Base-by-base conservation (phyloP, 1,284 basidiomycete genomes). In the Pterulicium gracile region DNA sequence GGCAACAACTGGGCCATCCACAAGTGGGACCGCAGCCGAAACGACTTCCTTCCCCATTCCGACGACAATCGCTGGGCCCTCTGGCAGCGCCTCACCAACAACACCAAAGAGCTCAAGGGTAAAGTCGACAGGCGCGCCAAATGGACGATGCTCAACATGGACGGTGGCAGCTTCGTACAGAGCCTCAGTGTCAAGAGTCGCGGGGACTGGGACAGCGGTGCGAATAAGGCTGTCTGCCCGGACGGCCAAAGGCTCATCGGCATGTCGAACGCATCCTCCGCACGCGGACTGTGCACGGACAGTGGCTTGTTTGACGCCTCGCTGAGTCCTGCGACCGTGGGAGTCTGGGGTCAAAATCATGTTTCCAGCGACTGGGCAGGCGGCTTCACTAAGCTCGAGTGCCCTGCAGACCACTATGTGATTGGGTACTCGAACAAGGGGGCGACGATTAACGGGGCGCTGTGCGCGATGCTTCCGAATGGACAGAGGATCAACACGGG, bases 141-240 rank as follows among this genome's bases (percentile, higher is more conserved):
- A 19, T 41, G 39, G 39, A 10, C 7, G 10, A 41, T 41, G 39
- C 39, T 41, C 39, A 41, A 41, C 39, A 41, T 41, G 39, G 39
- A 41, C 39, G 18, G 19, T 17, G 18, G 10, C 13, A 17, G 18
- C 39, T 41, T 10, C 39, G 19, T 41, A 10, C 39, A 41, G 39
- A 15, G n/a, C 19, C 7, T 41, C 13, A 41, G 10, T 10, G n/a
- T 15, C 7, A n/a, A 17, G 19, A 20, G 10, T 10, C 10, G 27
- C 10, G 18, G 18, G 7, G 39, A 41, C 18, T 41, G 39, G 39
- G 39, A 41, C 18, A 41, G 18, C 19, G 39, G 39, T 41, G 39
- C 39, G 7, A 10, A 17, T 10, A 41, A 41, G 19, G 39, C 39
- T 7, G 19, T 41, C n/a, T 41, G 39, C 39, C 39, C 39, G 7